Evolutionary conservation across 139 green algal species (phyloP).

Genomic region (Ettlia oleoabundans): DNA sequence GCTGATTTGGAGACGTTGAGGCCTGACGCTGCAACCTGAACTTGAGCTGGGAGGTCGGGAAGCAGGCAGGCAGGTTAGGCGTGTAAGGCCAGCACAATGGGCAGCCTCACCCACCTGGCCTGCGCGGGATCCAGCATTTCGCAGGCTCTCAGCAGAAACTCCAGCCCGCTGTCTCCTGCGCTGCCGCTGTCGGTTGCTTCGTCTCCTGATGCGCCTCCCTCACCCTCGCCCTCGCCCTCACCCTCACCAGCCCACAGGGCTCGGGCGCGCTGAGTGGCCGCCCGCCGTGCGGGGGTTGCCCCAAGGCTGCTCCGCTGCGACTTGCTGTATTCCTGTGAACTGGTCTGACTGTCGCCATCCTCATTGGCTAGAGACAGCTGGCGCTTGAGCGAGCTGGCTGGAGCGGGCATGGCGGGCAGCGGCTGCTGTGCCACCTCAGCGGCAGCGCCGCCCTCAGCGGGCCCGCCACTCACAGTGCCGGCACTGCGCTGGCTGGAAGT

Average conservation of each 20-base stretch:
- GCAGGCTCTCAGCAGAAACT: conserved; percentile 30
- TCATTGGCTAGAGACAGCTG: background rate
- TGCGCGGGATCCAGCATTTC: conserved; percentile 32
- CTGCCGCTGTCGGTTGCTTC: background rate
- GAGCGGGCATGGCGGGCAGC: background rate
- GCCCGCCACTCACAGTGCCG: conserved; percentile 27
- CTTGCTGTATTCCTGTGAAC: conserved; percentile 24
- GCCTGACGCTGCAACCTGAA: no score
- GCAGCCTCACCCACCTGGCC: background rate
- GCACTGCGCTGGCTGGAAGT: conserved; percentile 23
- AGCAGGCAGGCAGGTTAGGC: no score
- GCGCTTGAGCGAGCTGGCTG: conserved; percentile 27
- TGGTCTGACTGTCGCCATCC: conserved; percentile 12
- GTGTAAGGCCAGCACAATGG: background rate
- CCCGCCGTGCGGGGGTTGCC: background rate
- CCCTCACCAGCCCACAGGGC: background rate
- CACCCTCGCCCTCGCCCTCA: background rate
- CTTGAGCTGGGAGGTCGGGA: no score
- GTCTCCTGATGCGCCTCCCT: background rate
- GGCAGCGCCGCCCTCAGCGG: background rate
- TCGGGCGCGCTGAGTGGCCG: background rate
- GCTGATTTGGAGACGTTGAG: no score
- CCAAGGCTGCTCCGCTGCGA: conserved; percentile 22
- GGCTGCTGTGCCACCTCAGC: conserved; percentile 26
- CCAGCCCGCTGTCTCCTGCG: conserved; percentile 18